These are phyloP conservation scores for Scutellaria minor DNA, from an alignment of 257 asterid genomes.

Conservation along the genomic window DNA sequence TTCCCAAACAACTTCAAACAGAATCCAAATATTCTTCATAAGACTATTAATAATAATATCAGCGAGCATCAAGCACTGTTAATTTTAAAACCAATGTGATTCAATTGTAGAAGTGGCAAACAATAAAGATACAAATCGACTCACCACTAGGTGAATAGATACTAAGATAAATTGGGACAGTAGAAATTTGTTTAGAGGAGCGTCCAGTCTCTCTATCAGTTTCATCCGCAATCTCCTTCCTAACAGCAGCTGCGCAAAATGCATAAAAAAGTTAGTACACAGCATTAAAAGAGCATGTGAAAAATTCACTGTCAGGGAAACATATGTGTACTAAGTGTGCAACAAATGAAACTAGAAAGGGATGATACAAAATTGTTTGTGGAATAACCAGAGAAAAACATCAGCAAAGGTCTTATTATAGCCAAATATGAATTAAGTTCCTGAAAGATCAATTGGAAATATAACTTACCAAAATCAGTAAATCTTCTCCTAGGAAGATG, in stretches of 20 bases:
- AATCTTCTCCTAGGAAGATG: conserved; percentile 86
- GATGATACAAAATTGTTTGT: background rate
- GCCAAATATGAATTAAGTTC: conserved; percentile 9
- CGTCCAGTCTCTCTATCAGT: conserved; percentile 98
- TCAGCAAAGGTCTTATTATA: background rate
- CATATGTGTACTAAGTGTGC: background rate
- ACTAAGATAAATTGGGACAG: conserved; percentile 94
- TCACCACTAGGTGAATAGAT: conserved; percentile 86
- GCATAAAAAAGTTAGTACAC: conserved; percentile 32
- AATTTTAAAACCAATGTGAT: background rate
- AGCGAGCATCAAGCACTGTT: background rate
- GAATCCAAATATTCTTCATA: background rate
- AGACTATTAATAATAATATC: conserved; percentile 13
- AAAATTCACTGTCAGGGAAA: background rate
- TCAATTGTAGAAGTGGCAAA: conserved; percentile 5
- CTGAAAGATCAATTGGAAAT: background rate
- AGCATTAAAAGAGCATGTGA: conserved; percentile 8
- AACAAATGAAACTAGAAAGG: conserved; percentile 9
- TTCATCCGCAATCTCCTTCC: conserved; percentile 91
- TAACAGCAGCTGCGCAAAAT: conserved; percentile 78
- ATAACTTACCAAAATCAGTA: conserved; percentile 85
- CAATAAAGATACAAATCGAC: conserved; percentile 24
- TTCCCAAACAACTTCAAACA: conserved; percentile 10
- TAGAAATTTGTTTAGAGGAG: conserved; percentile 69
- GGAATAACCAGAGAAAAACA: conserved; percentile 13